These are phyloP conservation scores for Populus hybrid DNA, from an alignment of 441 rosid species.

Conservation along the genomic window DNA sequence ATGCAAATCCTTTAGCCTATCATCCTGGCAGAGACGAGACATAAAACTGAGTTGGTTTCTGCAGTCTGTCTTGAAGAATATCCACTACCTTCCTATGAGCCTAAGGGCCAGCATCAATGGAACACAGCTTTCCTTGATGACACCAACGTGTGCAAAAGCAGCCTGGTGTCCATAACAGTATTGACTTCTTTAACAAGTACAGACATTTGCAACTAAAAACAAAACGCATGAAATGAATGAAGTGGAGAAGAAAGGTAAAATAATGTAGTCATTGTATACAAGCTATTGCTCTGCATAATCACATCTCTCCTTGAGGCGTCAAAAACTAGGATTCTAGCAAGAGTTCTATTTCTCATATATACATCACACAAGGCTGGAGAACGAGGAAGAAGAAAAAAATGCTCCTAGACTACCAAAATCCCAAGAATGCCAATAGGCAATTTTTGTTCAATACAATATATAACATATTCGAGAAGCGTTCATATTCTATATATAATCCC, in stretches of 20 bases:
- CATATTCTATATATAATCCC: slow-evolving; percentile 34
- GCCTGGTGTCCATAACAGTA: background rate
- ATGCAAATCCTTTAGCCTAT: background rate
- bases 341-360: slow-evolving; percentile 27
- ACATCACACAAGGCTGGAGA: slow-evolving; percentile 34
- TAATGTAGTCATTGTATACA: slow-evolving; percentile 18
- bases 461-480: slow-evolving; percentile 40
- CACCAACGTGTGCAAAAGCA: background rate
- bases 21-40: background rate
- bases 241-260: background rate
- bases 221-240: background rate
- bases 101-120: background rate
- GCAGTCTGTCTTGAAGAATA: background rate
- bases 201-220: background rate
- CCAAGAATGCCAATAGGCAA: slow-evolving; percentile 40
- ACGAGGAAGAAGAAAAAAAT: slow-evolving; percentile 28
- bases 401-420: slow-evolving; percentile 60
- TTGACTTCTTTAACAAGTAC: background rate
- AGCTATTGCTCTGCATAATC: slow-evolving; percentile 28
- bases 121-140: background rate
- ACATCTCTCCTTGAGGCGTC: slow-evolving; percentile 29
- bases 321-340: slow-evolving; percentile 28
- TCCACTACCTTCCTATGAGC: background rate
- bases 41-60: background rate
- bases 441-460: slow-evolving; percentile 40